phyloP scores from a whole-genome alignment of 768 basidiomycete genomes.

The Clitopilus hobsonii region DNA sequence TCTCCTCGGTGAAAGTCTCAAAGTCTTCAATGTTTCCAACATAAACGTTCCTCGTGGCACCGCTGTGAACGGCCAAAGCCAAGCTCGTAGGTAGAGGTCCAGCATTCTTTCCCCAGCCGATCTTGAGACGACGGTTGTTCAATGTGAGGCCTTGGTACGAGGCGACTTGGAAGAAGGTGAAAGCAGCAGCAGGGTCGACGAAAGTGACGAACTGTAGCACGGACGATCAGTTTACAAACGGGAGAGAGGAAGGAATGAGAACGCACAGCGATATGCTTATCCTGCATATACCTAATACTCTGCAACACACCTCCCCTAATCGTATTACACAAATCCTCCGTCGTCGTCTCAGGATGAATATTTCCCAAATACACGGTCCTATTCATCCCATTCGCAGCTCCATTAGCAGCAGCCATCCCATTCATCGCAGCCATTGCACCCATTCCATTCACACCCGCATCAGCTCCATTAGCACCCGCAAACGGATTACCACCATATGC shows the following conservation, averaged over 20 bases:
- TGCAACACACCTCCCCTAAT: constrained; percentile 96
- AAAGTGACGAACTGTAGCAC: constrained; percentile 84
- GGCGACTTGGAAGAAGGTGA: constrained; percentile 92
- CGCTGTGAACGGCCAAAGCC: constrained; percentile 84
- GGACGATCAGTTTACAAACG: constrained; percentile 6
- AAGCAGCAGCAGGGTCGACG: constrained; percentile 88
- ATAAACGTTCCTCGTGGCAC: constrained; percentile 96
- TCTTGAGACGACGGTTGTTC: constrained; percentile 91
- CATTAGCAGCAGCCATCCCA: constrained; percentile 13
- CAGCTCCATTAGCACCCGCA: constrained; percentile 15
- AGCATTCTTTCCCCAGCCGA: constrained; percentile 97
- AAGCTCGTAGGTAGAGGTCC: constrained; percentile 82
- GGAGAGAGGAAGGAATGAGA: background rate
- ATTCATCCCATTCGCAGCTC: constrained; percentile 49
- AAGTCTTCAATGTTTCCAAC: constrained; percentile 95
- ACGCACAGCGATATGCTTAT: constrained; percentile 94
- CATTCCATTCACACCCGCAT: background rate
- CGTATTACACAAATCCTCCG: constrained; percentile 94
- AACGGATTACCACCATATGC: constrained; percentile 45
- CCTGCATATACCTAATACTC: constrained; percentile 92
- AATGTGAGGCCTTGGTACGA: constrained; percentile 85
- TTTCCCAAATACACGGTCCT: constrained; percentile 95
- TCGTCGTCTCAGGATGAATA: constrained; percentile 92
- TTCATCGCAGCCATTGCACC: constrained; percentile 15
- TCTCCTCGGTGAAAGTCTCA: constrained; percentile 85